Evolutionary conservation across 2,329 filamentous ascomycete genomes (phyloP), one percentile per base, ranked within the genome.

Genomic region (Trichoderma guizhouense): DNA sequence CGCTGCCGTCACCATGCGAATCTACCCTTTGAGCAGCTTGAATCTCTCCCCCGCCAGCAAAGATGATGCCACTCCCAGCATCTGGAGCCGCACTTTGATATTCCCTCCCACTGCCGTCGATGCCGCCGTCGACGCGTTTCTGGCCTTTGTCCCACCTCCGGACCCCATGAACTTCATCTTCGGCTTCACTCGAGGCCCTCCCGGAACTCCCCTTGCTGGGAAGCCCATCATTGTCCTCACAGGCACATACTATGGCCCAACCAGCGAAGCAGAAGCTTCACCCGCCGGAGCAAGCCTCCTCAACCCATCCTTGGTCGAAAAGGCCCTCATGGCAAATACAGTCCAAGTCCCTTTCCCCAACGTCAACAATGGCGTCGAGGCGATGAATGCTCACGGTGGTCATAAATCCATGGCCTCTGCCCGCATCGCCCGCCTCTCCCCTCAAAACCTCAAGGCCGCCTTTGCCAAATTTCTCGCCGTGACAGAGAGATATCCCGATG

Each of bases 31-130:
- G 0, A 70, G 76, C 0, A 39, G 51, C 6, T 76, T 83, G 8
- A 61, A 73, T n/a, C 71, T 82, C 65, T 66, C 74, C 0, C 76
- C 78, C 0, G 76, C 78, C 1, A 60, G 34, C 57, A 62, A 53
- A 14, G 68, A 78, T 2, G 32, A 62, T 21, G 30, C 58, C 47
- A 34, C 39, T 18, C 68, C 68, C 55, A 79, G 78, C 28, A 72
- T 82, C 39, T 83, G 81, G 81, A 73, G 72, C 0, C 76, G 80
- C 1, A 74, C 75, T 2, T 72, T 80, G 1, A 74, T 81, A 0
- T 81, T 82, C 53, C 76, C 79, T 0, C 71, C 75, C 0, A 1
- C 74, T 0, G 76, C 74, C 0, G 63, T 82, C 5, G 70, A 72
- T 0, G 36, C 72, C 1, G 80, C 76, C 1, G 72, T 76, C 0